Percentiles rank a stretch among this genome's conserved stretches.
Conservation (phyloP, 1,284 basidiomycete genomes). For the Rhodofomes roseus region DNA sequence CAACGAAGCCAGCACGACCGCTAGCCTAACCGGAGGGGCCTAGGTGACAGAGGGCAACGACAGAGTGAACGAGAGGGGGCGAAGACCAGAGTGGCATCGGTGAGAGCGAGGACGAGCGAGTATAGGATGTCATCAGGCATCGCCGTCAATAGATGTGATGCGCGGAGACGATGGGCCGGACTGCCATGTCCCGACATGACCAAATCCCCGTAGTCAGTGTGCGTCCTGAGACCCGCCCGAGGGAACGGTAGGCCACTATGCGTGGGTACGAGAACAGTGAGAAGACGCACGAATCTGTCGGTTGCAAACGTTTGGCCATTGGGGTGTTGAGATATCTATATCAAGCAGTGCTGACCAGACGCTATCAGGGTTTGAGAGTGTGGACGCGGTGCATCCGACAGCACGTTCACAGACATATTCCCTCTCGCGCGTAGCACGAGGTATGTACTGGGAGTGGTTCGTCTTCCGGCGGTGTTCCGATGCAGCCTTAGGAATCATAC, state of each 20-base stretch:
- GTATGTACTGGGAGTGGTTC: too few relatives aligned
- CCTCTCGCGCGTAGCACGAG: too few relatives aligned
- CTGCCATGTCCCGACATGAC: neutral
- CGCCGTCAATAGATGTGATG: neutral
- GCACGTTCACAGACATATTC: too few relatives aligned
- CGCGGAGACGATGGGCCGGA: neutral
- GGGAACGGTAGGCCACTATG: neutral
- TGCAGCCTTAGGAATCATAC: too few relatives aligned
- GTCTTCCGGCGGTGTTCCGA: too few relatives aligned
- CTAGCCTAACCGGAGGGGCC: neutral
- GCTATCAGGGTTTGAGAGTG: neutral
- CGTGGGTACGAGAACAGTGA: neutral
- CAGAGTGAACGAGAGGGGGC: neutral
- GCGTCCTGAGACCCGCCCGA: neutral
- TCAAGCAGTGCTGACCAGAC: neutral
- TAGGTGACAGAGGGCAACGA: neutral
- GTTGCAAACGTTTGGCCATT: neutral
- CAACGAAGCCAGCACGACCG: neutral
- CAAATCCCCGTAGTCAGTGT: neutral
- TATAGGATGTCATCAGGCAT: slow-evolving; percentile 1
- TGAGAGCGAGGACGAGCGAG: neutral
- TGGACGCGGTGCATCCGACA: too few relatives aligned
- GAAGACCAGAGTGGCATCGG: neutral
- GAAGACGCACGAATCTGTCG: neutral
- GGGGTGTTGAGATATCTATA: neutral